These are phyloP conservation scores for Gossypium lobatum DNA, from an alignment of 441 rosid species.

Conservation along the genomic window DNA sequence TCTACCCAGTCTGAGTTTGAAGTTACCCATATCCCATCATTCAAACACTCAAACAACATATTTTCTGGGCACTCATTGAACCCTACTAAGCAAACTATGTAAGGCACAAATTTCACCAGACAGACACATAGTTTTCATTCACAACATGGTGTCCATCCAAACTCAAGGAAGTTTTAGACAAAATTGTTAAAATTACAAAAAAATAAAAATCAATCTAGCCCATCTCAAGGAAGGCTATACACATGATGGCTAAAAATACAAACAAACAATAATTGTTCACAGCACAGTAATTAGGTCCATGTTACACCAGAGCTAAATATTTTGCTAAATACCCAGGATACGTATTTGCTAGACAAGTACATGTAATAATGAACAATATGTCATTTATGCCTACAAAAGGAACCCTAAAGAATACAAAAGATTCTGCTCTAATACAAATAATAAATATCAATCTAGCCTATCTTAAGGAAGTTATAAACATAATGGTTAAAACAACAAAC, in stretches of 20 bases:
- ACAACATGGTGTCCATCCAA: neutral
- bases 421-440: neutral
- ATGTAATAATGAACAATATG: neutral
- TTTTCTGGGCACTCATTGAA: neutral
- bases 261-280: neutral
- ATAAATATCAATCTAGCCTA: too few species aligned
- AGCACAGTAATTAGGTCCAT: neutral
- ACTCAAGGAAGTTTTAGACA: neutral
- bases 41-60: neutral
- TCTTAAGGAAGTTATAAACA: neutral
- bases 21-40: neutral
- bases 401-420: neutral
- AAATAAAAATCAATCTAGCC: too few species aligned
- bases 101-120: neutral
- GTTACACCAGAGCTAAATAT: neutral
- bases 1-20: neutral
- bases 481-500: neutral
- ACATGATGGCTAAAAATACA: neutral
- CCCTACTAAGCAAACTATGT: neutral
- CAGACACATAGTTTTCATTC: neutral
- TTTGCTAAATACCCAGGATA: neutral
- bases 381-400: neutral
- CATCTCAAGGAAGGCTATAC: neutral
- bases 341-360: neutral
- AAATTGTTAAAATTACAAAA: neutral